Evolutionary conservation across 257 asterid species (phyloP).

Genomic region (Leonotis leonurus): DNA sequence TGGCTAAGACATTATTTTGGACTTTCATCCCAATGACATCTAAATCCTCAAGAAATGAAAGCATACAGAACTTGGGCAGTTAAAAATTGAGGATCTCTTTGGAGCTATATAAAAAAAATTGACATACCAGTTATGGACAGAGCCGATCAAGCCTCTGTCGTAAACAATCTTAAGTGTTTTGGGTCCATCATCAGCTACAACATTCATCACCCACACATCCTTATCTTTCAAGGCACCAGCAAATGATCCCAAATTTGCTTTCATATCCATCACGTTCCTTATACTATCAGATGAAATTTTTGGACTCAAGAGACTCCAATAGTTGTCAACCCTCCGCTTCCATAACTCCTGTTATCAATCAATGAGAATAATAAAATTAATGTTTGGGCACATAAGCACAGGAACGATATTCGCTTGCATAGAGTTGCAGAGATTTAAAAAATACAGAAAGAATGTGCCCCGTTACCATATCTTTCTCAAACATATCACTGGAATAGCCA

Average conservation of each 20-base stretch:
- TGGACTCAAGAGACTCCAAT: slow-evolving; percentile 69
- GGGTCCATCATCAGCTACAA: slow-evolving; percentile 87
- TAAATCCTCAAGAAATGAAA: too few species aligned
- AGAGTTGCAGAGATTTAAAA: neutral
- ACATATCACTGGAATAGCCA: slow-evolving; percentile 83
- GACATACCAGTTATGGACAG: slow-evolving; percentile 73
- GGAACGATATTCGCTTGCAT: neutral
- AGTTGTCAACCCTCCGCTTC: slow-evolving; percentile 73
- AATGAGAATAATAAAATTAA: slow-evolving; percentile 6
- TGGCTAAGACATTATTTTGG: neutral
- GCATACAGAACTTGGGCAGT: neutral
- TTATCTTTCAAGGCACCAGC: slow-evolving; percentile 90
- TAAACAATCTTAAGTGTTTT: slow-evolving; percentile 81
- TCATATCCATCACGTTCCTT: slow-evolving; percentile 95
- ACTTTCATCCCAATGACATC: neutral
- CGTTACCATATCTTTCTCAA: slow-evolving; percentile 81
- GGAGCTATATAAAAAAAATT: neutral
- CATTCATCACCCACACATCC: slow-evolving; percentile 98
- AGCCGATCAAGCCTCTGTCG: slow-evolving; percentile 87
- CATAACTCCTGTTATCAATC: slow-evolving; percentile 57
- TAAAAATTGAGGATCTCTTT: neutral
- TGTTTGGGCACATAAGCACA: neutral
- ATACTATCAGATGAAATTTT: slow-evolving; percentile 61
- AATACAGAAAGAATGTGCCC: neutral
- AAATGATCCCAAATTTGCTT: slow-evolving; percentile 88